Evolutionary conservation across 768 basidiomycete species (phyloP).

Genomic region (Pleurotus sapidus): DNA sequence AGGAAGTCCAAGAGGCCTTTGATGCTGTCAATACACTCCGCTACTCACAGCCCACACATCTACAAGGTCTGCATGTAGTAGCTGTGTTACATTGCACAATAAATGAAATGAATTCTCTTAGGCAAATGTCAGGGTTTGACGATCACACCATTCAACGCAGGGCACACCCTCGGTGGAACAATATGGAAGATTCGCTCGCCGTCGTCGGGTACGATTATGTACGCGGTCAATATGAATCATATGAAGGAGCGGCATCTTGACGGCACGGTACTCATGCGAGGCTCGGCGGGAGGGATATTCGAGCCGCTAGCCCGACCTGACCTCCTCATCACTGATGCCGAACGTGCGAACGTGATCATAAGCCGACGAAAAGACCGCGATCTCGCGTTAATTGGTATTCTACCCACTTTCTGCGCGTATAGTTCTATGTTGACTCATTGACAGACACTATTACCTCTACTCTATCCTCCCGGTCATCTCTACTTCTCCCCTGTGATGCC

Average conservation of each 20-base stretch:
- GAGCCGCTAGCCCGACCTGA: conserved; percentile 89
- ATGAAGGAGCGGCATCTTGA: conserved; percentile 95
- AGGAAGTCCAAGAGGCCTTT: conserved; percentile 92
- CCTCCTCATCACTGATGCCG: conserved; percentile 90
- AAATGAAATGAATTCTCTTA: conserved; percentile 20
- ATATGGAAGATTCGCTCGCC: conserved; percentile 99
- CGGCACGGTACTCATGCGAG: conserved; percentile 82
- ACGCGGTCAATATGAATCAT: conserved; percentile 95
- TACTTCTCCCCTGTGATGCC: conserved; percentile 90
- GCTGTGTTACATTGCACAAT: conserved; percentile 4
- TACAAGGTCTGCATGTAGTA: conserved; percentile 64
- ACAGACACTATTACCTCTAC: conserved; percentile 89
- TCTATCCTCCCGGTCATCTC: conserved; percentile 72
- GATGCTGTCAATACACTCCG: conserved; percentile 88
- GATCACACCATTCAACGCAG: conserved; percentile 93
- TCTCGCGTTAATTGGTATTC: conserved; percentile 76
- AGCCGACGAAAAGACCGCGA: conserved; percentile 90
- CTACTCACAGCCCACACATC: conserved; percentile 93
- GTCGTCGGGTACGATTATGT: conserved; percentile 91
- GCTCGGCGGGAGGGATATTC: conserved; percentile 73
- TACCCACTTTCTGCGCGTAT: not conserved
- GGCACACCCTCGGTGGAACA: conserved; percentile 93
- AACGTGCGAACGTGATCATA: conserved; percentile 77
- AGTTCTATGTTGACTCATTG: not conserved
- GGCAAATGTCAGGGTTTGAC: conserved; percentile 92